A percentile compares a stretch with the other conserved stretches of the same genome.
Evolutionary conservation across 2,329 filamentous ascomycete species (phyloP).

Genomic region (Penicillium aurantiogriseum): DNA sequence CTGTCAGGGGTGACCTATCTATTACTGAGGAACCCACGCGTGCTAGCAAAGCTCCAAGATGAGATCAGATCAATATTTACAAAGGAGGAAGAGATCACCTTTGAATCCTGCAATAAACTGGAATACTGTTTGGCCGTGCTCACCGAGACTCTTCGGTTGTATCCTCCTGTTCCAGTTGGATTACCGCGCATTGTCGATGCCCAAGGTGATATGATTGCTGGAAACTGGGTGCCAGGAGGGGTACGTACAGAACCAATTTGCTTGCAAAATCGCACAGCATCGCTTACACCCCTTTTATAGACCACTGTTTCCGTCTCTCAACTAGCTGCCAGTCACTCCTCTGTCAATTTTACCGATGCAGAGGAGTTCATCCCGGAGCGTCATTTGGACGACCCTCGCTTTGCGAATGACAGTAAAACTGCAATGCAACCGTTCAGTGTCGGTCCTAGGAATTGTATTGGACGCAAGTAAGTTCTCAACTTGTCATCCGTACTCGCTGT

Average conservation of each 20-base stretch:
- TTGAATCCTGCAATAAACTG: slow-evolving; percentile 30
- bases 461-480: slow-evolving; percentile 13
- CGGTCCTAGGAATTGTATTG: slow-evolving; percentile 53
- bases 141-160: slow-evolving; percentile 44
- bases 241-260: slow-evolving; percentile 8
- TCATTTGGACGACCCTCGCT: slow-evolving; percentile 26
- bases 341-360: slow-evolving; percentile 13
- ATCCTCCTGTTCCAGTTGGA: slow-evolving; percentile 32
- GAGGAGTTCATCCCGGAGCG: slow-evolving; percentile 22
- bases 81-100: slow-evolving; percentile 39
- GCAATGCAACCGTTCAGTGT: slow-evolving; percentile 51
- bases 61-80: slow-evolving; percentile 44
- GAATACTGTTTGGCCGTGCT: slow-evolving; percentile 43
- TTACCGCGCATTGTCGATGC: slow-evolving; percentile 24
- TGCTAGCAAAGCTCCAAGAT: slow-evolving; percentile 32
- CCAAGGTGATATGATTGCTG: slow-evolving; percentile 19
- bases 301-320: slow-evolving; percentile 46
- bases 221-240: slow-evolving; percentile 21
- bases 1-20: slow-evolving; percentile 45
- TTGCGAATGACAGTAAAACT: slow-evolving; percentile 44
- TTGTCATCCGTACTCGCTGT: fast-evolving
- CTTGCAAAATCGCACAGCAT: neutral
- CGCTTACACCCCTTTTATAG: slow-evolving; percentile 22
- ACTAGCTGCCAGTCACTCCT: slow-evolving; percentile 43
- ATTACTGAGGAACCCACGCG: slow-evolving; percentile 37